These are phyloP conservation scores for Pseudozyma sp. DNA, from an alignment of 1,284 basidiomycete species.

Conservation along the genomic window DNA sequence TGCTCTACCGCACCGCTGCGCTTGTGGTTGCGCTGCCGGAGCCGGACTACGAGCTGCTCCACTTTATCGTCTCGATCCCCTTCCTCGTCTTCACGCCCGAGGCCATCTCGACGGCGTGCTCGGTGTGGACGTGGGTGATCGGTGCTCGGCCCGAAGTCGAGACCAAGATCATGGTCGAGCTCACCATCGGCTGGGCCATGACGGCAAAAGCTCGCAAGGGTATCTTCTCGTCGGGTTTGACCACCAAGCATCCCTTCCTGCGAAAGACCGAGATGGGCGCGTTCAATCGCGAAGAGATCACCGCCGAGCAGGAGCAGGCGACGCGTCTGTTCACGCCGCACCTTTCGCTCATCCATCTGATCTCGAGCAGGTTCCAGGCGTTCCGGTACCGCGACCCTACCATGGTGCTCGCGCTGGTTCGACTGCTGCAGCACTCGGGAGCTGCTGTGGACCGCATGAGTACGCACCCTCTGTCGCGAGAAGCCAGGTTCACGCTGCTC, in stretches of 20 bases:
- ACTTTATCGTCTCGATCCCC: constrained; percentile 87
- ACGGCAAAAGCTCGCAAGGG: constrained; percentile 79
- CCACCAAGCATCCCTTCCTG: constrained; percentile 84
- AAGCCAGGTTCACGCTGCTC: constrained; percentile 87
- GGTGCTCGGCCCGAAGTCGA: constrained; percentile 83
- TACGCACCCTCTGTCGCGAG: constrained; percentile 89
- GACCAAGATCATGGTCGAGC: constrained; percentile 83
- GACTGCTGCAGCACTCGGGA: constrained; percentile 77
- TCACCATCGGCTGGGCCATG: constrained; percentile 86
- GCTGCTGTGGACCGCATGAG: constrained; percentile 71
- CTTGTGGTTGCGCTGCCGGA: constrained; percentile 55
- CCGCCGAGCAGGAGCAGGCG: constrained; percentile 79
- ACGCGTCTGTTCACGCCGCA: constrained; percentile 80
- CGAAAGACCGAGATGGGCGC: constrained; percentile 89
- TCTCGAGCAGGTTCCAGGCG: constrained; percentile 93
- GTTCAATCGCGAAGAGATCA: constrained; percentile 86
- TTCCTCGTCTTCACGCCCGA: constrained; percentile 89
- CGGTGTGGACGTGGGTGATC: constrained; percentile 97
- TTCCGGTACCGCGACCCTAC: constrained; percentile 87
- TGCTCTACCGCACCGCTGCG: constrained; percentile 86
- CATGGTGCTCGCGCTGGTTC: constrained; percentile 86
- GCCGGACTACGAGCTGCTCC: constrained; percentile 85
- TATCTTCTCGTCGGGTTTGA: constrained; percentile 70
- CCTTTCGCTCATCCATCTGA: constrained; percentile 83
- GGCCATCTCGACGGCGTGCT: constrained; percentile 85